Conservation (phyloP, 2,329 filamentous ascomycete species). For the Laburnicola sp. region DNA sequence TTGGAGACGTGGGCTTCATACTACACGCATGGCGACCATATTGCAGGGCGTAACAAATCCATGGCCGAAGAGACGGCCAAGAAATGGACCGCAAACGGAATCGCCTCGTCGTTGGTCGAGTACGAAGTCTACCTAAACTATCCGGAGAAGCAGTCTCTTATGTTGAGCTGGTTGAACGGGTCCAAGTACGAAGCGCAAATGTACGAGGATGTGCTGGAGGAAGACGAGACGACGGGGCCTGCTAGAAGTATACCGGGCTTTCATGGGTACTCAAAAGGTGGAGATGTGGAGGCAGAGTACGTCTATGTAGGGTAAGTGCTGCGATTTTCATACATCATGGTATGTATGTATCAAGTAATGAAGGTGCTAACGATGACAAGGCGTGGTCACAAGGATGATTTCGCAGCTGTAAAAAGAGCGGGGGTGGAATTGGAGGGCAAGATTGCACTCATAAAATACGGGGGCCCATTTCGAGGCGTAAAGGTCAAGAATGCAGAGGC, state of each 20-base stretch:
- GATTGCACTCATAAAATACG: conserved; percentile 48
- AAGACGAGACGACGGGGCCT: background rate
- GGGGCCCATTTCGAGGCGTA: conserved; percentile 46
- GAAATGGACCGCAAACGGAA: conserved; percentile 33
- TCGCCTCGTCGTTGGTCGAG: conserved; percentile 20
- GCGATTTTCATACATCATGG: background rate
- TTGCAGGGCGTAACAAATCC: conserved; percentile 36
- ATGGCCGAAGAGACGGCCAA: conserved; percentile 38
- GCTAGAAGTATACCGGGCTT: conserved; percentile 3
- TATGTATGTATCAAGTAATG: background rate
- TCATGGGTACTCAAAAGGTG: conserved; percentile 3
- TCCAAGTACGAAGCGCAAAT: conserved; percentile 12
- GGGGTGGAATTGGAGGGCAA: conserved; percentile 49
- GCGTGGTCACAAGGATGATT: conserved; percentile 40
- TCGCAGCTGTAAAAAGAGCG: conserved; percentile 42
- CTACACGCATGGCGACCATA: conserved; percentile 36
- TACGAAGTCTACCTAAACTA: conserved; percentile 37
- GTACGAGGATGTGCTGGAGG: background rate
- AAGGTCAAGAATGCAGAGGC: conserved; percentile 50
- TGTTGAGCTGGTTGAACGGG: conserved; percentile 23
- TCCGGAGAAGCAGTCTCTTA: conserved; percentile 26
- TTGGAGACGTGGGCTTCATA: conserved; percentile 36
- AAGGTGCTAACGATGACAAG: background rate
- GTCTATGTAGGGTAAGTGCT: conserved; percentile 1
- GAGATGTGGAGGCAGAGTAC: conserved; percentile 6